Base-by-base conservation (phyloP, 2,329 filamentous ascomycete genomes). In the Didymellaceae sp. region DNA sequence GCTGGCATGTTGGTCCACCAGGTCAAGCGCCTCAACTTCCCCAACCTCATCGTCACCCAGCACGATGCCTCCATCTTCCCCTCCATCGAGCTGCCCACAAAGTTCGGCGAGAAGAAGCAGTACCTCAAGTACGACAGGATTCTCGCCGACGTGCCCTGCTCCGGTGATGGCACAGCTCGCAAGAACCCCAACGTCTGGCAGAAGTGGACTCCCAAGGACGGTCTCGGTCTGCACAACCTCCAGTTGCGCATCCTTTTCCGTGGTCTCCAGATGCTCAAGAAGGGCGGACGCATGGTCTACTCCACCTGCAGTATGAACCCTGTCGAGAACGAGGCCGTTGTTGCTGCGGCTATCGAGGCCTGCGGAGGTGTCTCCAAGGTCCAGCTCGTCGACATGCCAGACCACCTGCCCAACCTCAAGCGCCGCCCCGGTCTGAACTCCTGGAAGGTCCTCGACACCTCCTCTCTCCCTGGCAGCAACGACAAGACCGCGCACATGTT, bases 251-350 rank as follows among this genome's bases (percentile, higher is more conserved):
- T 99, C 61, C 80, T 99, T 39, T 89, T 96, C 48, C 87, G 94
- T 55, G 90, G 94, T 24, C 81, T 99, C 42, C 93, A 97, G 76
- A 91, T 99, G 86, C 84, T 99, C 60, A 97, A 97, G 79, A 88
- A 91, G 47, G 93, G 94, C 31, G 94, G 94, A 42, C 86, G 92
- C 57, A 90, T 97, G 21, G 93, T 99, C 43, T 99, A 97, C 78
- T 97, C 93, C 3, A 99, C 94, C 16, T 99, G 94, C 81, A 97
- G 91, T 74, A 91, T 99, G 89, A 99, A 99, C 76, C 94, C 94
- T 0, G 86, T 97, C 21, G 94, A 99, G 78, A 96, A 99, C 67
- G 94, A 99, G 76, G 88, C 94, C 6, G 91, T 97, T 13, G 80
- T 99, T 53, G 86, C 90, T 1, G 87, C 88, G 20, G 94, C 94